A percentile compares a stretch with the other conserved stretches of the same genome.
phyloP scores from a whole-genome alignment of 202 grass and related monocot genomes.

The Cymbopogon flexuosus region DNA sequence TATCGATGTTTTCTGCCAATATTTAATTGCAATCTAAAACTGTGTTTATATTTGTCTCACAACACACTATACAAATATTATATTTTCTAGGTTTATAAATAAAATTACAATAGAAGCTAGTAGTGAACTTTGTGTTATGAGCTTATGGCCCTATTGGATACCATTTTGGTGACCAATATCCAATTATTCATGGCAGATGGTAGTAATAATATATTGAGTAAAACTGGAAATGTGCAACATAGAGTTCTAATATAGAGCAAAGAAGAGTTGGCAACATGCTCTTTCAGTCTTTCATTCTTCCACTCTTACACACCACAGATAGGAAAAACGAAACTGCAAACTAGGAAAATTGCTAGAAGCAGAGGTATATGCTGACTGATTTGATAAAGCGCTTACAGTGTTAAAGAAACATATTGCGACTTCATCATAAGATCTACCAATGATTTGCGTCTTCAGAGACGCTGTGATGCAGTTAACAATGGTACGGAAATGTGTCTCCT shows the following conservation, averaged over 20 bases:
- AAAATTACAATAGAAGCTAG: neutral
- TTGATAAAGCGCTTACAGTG: slow-evolving; percentile 51
- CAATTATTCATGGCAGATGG: neutral
- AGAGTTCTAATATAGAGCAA: neutral
- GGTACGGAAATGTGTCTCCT: slow-evolving; percentile 71
- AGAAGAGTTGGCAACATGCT: neutral
- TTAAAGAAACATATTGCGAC: slow-evolving; percentile 92
- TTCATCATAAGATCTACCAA: slow-evolving; percentile 83
- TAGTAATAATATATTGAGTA: neutral
- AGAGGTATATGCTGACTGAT: neutral
- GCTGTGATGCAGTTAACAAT: slow-evolving; percentile 61
- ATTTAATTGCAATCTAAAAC: neutral
- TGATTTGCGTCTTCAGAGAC: slow-evolving; percentile 75
- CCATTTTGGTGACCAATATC: neutral
- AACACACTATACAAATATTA: neutral
- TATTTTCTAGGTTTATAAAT: neutral
- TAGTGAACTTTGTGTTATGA: neutral
- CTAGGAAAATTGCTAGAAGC: neutral
- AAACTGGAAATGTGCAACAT: neutral
- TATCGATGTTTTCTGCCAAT: neutral
- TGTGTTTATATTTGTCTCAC: neutral
- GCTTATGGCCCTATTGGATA: neutral
- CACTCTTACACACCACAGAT: neutral
- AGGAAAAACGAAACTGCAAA: slow-evolving; percentile 2
- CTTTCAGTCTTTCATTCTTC: neutral